Evolutionary conservation across 495 filamentous ascomycete species (phyloP), one percentile per base, ranked within the genome.

Genomic region (Xylaria longipes): DNA sequence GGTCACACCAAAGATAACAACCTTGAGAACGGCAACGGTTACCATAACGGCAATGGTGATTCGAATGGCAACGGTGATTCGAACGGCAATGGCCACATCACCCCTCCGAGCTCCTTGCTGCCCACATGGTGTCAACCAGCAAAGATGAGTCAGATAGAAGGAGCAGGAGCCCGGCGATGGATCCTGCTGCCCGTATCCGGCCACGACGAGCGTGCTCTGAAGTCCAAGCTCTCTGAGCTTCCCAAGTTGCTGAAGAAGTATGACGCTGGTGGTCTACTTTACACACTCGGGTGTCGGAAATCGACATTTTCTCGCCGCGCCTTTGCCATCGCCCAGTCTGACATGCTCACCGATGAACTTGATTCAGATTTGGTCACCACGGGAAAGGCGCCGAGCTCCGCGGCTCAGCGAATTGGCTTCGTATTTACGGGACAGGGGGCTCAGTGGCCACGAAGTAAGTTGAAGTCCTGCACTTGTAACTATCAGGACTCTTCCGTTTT

Each of bases 281-380:
- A 82, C 60, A 84, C 82, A 0, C 75, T 84, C 3, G 45, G 39
- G 1, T 56, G 27, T n/a, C 71, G 72, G 20, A 77, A 82, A 2
- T 73, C 74, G 11, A 70, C 64, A 25, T 68, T 81, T 14, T 6
- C 71, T 17, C 60, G 73, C 14, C 35, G 74, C 39, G 73, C 69
- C 20, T 82, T 76, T 60, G 61, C 69, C 6, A 70, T 84, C n/a
- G 73, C 74, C 11, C 48, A 69, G 45, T 46, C 71, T 15, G 72
- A 31, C 50, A 65, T 2, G n/a, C 61, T 46, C 25, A 64, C 25
- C 5, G 11, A 8, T 17, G 37, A 20, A 15, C 35, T 64, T 7
- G 41, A 46, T 22, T 43, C 33, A 22, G 61, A 64, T 1, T 20
- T n/a, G 9, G 25, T 58, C 5, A 43, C 7, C 20, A 22, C 61